Conservation (phyloP, 352 stramenopile species). For the Achlya hypogyna region DNA sequence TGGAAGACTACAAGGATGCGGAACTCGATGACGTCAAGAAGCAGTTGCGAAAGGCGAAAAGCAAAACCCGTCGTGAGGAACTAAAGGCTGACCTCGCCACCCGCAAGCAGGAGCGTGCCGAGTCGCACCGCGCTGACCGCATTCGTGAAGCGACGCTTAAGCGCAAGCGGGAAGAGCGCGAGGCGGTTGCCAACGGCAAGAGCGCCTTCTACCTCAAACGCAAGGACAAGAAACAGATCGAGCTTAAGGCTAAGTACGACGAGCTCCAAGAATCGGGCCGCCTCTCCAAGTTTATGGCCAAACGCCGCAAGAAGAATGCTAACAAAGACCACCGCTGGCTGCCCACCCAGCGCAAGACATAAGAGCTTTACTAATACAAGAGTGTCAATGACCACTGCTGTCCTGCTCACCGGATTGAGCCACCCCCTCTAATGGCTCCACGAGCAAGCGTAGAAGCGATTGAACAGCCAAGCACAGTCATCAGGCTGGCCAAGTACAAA, state of each 20-base stretch:
- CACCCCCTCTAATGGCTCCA: no score
- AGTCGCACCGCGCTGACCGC: conserved; percentile 46
- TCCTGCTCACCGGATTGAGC: no score
- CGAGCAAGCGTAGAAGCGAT: no score
- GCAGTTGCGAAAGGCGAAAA: conserved; percentile 62
- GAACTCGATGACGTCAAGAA: conserved; percentile 83
- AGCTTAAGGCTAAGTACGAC: conserved; percentile 87
- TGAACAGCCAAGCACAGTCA: no score
- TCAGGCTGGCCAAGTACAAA: no score
- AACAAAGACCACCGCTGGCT: conserved; percentile 89
- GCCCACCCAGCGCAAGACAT: conserved; percentile 66
- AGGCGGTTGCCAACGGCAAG: conserved; percentile 85
- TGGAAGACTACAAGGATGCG: conserved; percentile 82
- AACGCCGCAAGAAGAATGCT: conserved; percentile 90
- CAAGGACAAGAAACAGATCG: conserved; percentile 87
- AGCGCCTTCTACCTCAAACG: conserved; percentile 87
- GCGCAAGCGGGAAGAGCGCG: conserved; percentile 77
- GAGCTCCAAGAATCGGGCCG: conserved; percentile 80
- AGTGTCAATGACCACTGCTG: background rate
- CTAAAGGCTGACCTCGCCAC: conserved; percentile 71
- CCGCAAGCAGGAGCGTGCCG: conserved; percentile 65
- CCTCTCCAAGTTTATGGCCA: conserved; percentile 89
- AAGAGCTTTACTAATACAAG: background rate
- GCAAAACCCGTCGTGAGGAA: conserved; percentile 54
- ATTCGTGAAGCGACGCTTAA: conserved; percentile 35